phyloP scores from a whole-genome alignment of 2,329 filamentous ascomycete genomes.

The Pseudocercospora cruenta region DNA sequence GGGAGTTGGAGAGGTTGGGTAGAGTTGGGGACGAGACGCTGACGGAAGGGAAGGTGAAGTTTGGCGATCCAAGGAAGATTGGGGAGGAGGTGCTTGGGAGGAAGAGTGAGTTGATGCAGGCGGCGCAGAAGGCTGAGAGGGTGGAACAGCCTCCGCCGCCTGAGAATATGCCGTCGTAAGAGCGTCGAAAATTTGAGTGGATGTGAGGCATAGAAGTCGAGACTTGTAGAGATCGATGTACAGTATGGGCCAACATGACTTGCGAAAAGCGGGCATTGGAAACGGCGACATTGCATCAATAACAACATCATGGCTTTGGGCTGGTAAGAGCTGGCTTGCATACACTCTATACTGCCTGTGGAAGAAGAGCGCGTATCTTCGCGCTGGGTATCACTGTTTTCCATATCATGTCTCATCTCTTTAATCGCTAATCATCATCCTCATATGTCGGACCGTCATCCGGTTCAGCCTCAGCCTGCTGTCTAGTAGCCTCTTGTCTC shows the following conservation, averaged over 20 bases:
- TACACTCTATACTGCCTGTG: neutral
- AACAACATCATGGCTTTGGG: neutral
- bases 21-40: constrained; percentile 57
- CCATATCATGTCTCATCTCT: neutral
- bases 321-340: neutral
- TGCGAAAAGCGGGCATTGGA: neutral
- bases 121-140: constrained; percentile 14
- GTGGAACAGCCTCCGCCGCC: constrained; percentile 11
- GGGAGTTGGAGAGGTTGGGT: constrained; percentile 59
- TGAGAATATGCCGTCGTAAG: constrained; percentile 4
- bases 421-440: constrained; percentile 13
- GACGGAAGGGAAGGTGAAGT: constrained; percentile 52
- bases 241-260: neutral
- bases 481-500: neutral
- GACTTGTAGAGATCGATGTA: neutral
- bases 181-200: neutral
- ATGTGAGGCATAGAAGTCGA: too few species aligned
- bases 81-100: constrained; percentile 34
- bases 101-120: constrained; percentile 26
- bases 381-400: neutral
- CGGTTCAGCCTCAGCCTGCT: constrained; percentile 20
- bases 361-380: neutral
- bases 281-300: neutral
- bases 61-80: constrained; percentile 50
- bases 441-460: constrained; percentile 33